Evolutionary conservation across 129 eudicot species (phyloP).

Genomic region (Calendula officinalis): DNA sequence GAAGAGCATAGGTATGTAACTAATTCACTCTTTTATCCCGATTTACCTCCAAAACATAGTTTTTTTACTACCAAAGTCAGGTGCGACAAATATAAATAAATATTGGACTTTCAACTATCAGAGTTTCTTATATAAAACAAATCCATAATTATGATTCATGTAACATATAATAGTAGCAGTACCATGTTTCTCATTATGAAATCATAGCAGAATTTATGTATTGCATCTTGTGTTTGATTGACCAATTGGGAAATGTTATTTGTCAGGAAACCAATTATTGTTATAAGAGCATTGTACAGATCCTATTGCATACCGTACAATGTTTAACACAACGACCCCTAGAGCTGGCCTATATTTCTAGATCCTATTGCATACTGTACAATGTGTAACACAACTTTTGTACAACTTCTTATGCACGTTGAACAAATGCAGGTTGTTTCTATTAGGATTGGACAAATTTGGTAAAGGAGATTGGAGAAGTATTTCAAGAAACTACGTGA

Average conservation of each 20-base stretch:
- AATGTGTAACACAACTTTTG: neutral
- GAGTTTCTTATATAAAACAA: too few species aligned
- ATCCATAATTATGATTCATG: too few species aligned
- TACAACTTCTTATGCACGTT: slow-evolving; percentile 20
- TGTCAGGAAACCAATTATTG: slow-evolving; percentile 29
- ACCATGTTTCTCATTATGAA: slow-evolving; percentile 27
- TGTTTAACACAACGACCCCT: neutral
- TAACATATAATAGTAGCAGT: slow-evolving; percentile 6
- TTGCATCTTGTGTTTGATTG: slow-evolving; percentile 26
- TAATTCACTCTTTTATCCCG: neutral
- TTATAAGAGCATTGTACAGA: slow-evolving; percentile 27
- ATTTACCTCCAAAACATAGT: neutral
- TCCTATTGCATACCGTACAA: slow-evolving; percentile 19
- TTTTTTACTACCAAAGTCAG: too few species aligned
- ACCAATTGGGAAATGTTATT: slow-evolving; percentile 22
- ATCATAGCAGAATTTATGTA: slow-evolving; percentile 28
- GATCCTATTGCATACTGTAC: too few species aligned
- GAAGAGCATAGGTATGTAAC: slow-evolving; percentile 90
- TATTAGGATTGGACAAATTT: slow-evolving; percentile 85
- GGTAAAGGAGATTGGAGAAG: slow-evolving; percentile 99
- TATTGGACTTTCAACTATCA: too few species aligned
- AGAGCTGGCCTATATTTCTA: slow-evolving; percentile 16
- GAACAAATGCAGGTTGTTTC: slow-evolving; percentile 63
- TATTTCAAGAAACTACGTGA: slow-evolving; percentile 88
- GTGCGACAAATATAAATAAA: too few species aligned